Conservation (phyloP, 2,329 filamentous ascomycete genomes). For the Cladosporium sp. region DNA sequence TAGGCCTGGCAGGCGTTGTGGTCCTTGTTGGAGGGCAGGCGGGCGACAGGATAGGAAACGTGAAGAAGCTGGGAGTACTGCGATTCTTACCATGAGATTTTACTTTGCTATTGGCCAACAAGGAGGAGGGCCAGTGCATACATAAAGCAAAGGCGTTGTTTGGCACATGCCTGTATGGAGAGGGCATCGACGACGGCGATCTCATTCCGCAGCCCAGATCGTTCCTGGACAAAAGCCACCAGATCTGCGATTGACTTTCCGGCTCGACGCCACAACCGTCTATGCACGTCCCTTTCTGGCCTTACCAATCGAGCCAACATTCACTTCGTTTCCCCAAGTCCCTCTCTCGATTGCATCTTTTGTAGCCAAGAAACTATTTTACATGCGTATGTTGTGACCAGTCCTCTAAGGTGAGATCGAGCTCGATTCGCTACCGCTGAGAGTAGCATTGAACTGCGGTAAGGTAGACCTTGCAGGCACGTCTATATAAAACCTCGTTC, state of each 20-base stretch:
- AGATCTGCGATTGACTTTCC: constrained; percentile 2
- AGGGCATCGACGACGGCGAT: constrained; percentile 1
- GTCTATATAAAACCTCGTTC: too few species aligned
- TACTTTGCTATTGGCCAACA: background rate
- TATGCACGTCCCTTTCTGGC: background rate
- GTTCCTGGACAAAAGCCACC: constrained; percentile 4
- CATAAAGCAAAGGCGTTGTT: background rate
- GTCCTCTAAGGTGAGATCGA: too few species aligned
- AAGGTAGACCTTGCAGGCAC: too few species aligned
- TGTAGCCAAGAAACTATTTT: background rate
- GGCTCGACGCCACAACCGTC: background rate
- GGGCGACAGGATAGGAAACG: background rate
- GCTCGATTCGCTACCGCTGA: too few species aligned
- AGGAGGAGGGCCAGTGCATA: background rate
- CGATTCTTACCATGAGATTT: constrained; percentile 4
- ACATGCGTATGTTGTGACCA: too few species aligned
- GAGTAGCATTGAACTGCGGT: too few species aligned
- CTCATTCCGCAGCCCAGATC: constrained; percentile 10
- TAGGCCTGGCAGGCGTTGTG: background rate
- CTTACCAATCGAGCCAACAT: too few species aligned
- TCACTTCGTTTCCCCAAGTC: background rate
- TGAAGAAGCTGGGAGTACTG: background rate
- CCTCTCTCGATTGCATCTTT: too few species aligned
- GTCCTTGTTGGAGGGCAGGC: background rate
- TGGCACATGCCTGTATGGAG: background rate